Base-by-base conservation (phyloP, 148 eudicot genomes). In the Gaultheria prostrata region DNA sequence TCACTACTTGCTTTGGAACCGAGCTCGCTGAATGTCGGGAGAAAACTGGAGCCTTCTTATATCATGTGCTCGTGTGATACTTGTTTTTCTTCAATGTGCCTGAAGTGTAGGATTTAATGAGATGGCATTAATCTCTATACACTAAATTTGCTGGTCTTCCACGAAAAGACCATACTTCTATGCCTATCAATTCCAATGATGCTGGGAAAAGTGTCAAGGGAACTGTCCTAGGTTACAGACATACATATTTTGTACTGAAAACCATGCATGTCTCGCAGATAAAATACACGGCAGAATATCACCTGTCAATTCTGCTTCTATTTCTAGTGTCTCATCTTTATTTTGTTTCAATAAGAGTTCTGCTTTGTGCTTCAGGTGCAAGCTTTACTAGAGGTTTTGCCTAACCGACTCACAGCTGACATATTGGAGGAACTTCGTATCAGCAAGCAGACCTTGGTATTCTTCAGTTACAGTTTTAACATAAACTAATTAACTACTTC, bases 381-480 rank as follows among this genome's bases (percentile, higher is more conserved):
- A 89, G 86, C 88, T 33, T 85, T 97, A 56, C 95, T 97, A 82
- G 97, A 97, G 89, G 94, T 94, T 84, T 94, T 97, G 75, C 98
- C 99, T 8, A 94, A 88, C 79, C 92, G 95, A 39, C 88, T 94
- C 80, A 97, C 95, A 45, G 99, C 91, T 73, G 91, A 89, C 84
- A 84, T 94, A 82, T 84, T 97, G 91, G 98, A 97, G 90, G 86
- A 97, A 91, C 99, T 97, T 72, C 94, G 98, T 57, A 92, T 86
- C 71, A 93, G 95, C 93, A 94, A 97, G 89, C 99, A 97, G 89
- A 92, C 91, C 30, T 83, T 97, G 95, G 98, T 94, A 93, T 54
- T 51, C 50, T 79, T 76, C 76, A 11, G 13, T 82, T 32, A 20
- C 39, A 35, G 1, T 82, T 53, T 73, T 71, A 15, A 8, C 4